Evolutionary conservation across 192 early-diverging fungal species (phyloP).

Genomic region (Podila clonocystis): DNA sequence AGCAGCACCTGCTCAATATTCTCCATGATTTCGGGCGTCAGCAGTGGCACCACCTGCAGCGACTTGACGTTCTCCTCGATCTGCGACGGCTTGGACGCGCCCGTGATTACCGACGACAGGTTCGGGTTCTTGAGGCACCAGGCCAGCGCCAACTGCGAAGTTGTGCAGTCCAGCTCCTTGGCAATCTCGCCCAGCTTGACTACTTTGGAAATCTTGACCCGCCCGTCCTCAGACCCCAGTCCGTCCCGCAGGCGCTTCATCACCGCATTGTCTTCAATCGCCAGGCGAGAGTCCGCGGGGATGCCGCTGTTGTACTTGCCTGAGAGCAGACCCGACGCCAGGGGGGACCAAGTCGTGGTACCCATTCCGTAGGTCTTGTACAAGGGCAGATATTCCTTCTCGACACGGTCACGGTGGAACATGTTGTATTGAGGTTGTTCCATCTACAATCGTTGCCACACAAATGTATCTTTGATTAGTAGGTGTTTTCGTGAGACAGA

Average conservation of each 20-base stretch:
- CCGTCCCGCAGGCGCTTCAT: slow-evolving; percentile 66
- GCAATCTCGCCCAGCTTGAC: slow-evolving; percentile 36
- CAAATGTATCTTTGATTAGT: not conserved
- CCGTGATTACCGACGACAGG: slow-evolving; percentile 69
- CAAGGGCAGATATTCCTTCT: slow-evolving; percentile 76
- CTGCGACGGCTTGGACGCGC: slow-evolving; percentile 75
- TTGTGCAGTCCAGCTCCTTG: slow-evolving; percentile 33
- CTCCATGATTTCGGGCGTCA: slow-evolving; percentile 74
- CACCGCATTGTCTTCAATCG: slow-evolving; percentile 65
- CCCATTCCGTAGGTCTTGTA: slow-evolving; percentile 76
- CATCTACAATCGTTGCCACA: slow-evolving; percentile 29
- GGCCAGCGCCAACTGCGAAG: slow-evolving; percentile 32
- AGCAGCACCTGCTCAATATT: slow-evolving; percentile 75
- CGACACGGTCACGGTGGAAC: slow-evolving; percentile 82
- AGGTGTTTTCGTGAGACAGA: not conserved
- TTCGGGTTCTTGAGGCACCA: slow-evolving; percentile 71
- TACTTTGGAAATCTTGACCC: slow-evolving; percentile 73
- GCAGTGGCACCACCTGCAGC: slow-evolving; percentile 60
- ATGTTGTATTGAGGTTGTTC: slow-evolving; percentile 90
- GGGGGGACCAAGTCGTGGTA: slow-evolving; percentile 81
- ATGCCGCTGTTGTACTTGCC: slow-evolving; percentile 84
- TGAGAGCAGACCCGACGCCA: slow-evolving; percentile 49
- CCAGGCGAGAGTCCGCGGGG: slow-evolving; percentile 73
- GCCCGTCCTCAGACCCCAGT: slow-evolving; percentile 71
- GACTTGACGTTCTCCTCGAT: slow-evolving; percentile 79